Conservation (phyloP, 1,284 basidiomycete genomes). For the Malassezia restricta region DNA sequence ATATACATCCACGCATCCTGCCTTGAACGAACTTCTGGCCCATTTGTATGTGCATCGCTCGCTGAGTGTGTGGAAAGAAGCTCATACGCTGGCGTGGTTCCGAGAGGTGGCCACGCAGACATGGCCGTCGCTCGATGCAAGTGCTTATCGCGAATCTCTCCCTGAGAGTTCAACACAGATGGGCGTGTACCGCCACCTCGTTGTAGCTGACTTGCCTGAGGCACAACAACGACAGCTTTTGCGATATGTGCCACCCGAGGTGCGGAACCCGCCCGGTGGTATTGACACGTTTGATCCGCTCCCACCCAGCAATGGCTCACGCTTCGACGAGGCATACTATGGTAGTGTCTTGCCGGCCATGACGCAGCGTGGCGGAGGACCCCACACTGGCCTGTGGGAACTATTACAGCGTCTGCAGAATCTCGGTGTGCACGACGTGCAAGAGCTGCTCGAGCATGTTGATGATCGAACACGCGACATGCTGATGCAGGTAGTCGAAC, state of each 20-base stretch:
- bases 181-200: constrained; percentile 38
- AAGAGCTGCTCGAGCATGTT: constrained; percentile 25
- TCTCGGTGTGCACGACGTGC: constrained; percentile 4
- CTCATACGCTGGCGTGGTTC: constrained; percentile 26
- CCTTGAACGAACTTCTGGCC: constrained; percentile 26
- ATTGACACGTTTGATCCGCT: constrained; percentile 41
- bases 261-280: constrained; percentile 23
- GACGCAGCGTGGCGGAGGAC: constrained; percentile 8
- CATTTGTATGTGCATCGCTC: constrained; percentile 36
- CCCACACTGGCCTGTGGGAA: not conserved
- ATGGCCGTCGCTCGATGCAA: constrained; percentile 8
- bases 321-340: constrained; percentile 39
- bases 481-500: not conserved
- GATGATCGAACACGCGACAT: constrained; percentile 29
- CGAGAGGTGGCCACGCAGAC: constrained; percentile 13
- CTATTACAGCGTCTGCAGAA: constrained; percentile 11
- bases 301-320: constrained; percentile 23
- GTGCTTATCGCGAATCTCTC: not conserved
- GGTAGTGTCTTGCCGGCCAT: constrained; percentile 16
- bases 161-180: constrained; percentile 17
- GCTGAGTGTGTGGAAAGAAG: constrained; percentile 40
- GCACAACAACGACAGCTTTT: constrained; percentile 31
- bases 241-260: constrained; percentile 27
- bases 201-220: constrained; percentile 42
- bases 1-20: constrained; percentile 12